These are phyloP conservation scores for Allantophomopsis lycopodina DNA, from an alignment of 2,329 filamentous ascomycete genomes.

Conservation along the genomic window DNA sequence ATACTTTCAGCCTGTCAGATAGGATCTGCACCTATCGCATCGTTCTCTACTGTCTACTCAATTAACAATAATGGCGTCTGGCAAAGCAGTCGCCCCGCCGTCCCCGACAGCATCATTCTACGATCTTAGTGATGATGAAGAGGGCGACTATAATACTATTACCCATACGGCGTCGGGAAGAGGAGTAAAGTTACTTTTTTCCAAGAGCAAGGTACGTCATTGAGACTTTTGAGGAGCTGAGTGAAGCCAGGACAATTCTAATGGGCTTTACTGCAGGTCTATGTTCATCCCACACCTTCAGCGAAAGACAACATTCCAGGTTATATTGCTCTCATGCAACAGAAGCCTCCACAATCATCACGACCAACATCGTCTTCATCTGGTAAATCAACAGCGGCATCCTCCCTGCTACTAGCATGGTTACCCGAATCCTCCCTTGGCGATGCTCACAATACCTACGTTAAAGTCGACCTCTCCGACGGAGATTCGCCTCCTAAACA, in stretches of 20 bases:
- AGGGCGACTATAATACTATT: constrained; percentile 90
- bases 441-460: constrained; percentile 76
- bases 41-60: neutral
- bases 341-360: constrained; percentile 43
- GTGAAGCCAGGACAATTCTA: too few relatives aligned
- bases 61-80: constrained; percentile 15
- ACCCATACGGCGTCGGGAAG: constrained; percentile 62
- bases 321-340: constrained; percentile 85
- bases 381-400: constrained; percentile 35
- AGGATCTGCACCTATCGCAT: too few relatives aligned
- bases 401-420: constrained; percentile 83
- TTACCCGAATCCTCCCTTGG: constrained; percentile 80
- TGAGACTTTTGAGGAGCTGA: too few relatives aligned
- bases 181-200: constrained; percentile 87
- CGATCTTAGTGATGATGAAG: constrained; percentile 91
- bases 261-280: constrained; percentile 49
- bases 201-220: constrained; percentile 76
- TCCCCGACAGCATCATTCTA: constrained; percentile 86
- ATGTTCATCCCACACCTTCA: constrained; percentile 86
- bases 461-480: constrained; percentile 86
- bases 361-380: constrained; percentile 22
- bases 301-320: constrained; percentile 92
- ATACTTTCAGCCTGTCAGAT: too few relatives aligned
- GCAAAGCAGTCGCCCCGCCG: constrained; percentile 21
- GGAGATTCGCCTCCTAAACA: constrained; percentile 70